phyloP scores from a whole-genome alignment of 305 asterid species.

The Fraxinus greggii region DNA sequence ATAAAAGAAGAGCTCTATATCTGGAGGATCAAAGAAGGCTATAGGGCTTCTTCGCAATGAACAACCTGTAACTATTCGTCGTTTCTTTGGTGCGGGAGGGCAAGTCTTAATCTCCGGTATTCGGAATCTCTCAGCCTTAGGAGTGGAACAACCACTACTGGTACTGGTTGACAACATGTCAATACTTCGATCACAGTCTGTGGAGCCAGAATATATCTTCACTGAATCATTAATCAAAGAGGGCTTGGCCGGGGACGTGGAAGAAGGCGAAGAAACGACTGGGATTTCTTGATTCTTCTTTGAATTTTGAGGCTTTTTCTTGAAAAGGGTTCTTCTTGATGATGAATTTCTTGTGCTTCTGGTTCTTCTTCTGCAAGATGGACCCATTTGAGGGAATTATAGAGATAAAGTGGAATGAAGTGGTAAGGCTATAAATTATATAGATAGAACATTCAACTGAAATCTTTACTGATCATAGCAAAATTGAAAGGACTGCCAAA shows the following conservation, averaged over 20 bases:
- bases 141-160: slow-evolving; percentile 47
- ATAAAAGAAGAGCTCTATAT: slow-evolving; percentile 63
- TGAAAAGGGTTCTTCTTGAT: slow-evolving; percentile 28
- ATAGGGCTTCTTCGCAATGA: slow-evolving; percentile 39
- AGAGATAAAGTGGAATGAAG: background rate
- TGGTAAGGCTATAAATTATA: background rate
- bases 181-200: background rate
- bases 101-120: slow-evolving; percentile 73
- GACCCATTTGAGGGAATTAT: slow-evolving; percentile 37
- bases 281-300: slow-evolving; percentile 24
- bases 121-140: slow-evolving; percentile 52
- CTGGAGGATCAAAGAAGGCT: slow-evolving; percentile 60
- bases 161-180: background rate
- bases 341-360: slow-evolving; percentile 33
- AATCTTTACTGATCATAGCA: slow-evolving; percentile 27
- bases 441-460: slow-evolving; percentile 14
- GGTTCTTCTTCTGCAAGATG: slow-evolving; percentile 40
- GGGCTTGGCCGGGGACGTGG: slow-evolving; percentile 31
- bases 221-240: slow-evolving; percentile 2
- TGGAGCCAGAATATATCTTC: background rate
- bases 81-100: slow-evolving; percentile 83
- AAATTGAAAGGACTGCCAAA: slow-evolving; percentile 23
- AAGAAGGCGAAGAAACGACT: slow-evolving; percentile 3
- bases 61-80: slow-evolving; percentile 25
- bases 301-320: slow-evolving; percentile 22